Evolutionary conservation across 306 rosid genomes (phyloP).

Genomic region (Pyrus betulifolia): DNA sequence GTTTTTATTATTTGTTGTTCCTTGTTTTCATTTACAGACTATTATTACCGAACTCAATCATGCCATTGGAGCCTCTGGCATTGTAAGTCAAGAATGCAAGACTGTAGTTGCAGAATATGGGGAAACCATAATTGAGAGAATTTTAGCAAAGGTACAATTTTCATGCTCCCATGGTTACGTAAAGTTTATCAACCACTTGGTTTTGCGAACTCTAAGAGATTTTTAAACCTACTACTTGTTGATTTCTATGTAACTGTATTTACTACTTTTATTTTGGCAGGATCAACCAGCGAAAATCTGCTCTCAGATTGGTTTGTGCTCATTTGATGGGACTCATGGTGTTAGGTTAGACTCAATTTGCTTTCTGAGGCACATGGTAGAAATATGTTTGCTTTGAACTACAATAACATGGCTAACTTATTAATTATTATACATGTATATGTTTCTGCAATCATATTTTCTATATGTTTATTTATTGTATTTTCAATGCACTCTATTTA

Average conservation of each 20-base stretch:
- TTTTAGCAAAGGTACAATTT: slow-evolving; percentile 39
- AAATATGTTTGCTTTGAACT: neutral
- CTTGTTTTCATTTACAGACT: slow-evolving; percentile 24
- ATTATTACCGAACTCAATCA: slow-evolving; percentile 62
- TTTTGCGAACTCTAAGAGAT: neutral
- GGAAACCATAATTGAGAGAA: slow-evolving; percentile 49
- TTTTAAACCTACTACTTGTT: neutral
- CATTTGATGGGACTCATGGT: slow-evolving; percentile 48
- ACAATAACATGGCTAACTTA: neutral
- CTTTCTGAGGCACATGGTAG: neutral
- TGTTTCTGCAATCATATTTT: neutral
- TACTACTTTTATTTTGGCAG: slow-evolving; percentile 15
- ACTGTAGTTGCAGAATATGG: slow-evolving; percentile 57
- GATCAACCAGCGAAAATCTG: slow-evolving; percentile 56
- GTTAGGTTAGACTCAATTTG: slow-evolving; percentile 35
- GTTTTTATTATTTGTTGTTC: neutral
- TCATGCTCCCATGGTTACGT: neutral
- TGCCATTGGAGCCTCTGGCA: slow-evolving; percentile 68
- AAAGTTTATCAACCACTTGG: neutral
- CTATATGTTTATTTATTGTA: neutral
- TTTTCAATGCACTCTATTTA: neutral
- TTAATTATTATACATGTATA: neutral
- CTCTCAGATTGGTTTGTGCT: slow-evolving; percentile 57
- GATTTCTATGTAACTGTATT: neutral
- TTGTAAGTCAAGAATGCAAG: slow-evolving; percentile 64